A percentile compares a stretch with the other conserved stretches of the same genome.
These are phyloP conservation scores for Carex scoparia DNA, from an alignment of 176 grass and related monocot genomes.

Conservation along the genomic window DNA sequence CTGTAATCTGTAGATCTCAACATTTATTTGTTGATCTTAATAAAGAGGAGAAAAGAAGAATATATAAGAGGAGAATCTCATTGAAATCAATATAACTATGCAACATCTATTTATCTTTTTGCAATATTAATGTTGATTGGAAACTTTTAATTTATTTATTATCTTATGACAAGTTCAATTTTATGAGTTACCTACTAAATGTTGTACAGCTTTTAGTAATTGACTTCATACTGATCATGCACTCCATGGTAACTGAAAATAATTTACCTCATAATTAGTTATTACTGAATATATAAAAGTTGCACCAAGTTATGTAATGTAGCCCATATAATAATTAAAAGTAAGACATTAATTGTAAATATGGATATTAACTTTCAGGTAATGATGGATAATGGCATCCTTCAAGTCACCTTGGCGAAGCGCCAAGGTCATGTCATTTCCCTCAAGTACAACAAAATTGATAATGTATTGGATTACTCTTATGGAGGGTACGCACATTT, in stretches of 20 bases:
- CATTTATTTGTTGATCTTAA: background rate
- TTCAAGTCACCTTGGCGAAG: conserved; percentile 53
- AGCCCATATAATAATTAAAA: background rate
- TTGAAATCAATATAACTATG: background rate
- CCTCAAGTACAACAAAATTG: conserved; percentile 42
- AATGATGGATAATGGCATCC: conserved; percentile 58
- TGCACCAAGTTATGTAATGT: background rate
- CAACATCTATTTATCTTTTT: background rate
- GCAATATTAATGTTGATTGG: background rate
- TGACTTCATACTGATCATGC: background rate
- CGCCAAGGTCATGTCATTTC: conserved; percentile 48
- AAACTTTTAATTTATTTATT: background rate
- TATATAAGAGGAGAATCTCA: background rate
- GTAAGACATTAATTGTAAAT: background rate
- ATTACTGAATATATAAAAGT: background rate
- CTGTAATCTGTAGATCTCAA: background rate
- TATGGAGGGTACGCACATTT: conserved; percentile 21
- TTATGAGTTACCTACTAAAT: background rate
- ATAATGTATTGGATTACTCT: conserved; percentile 38
- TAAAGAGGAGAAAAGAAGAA: background rate
- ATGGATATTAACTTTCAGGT: conserved; percentile 33
- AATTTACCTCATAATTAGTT: background rate
- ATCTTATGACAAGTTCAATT: background rate
- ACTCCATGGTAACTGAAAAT: background rate
- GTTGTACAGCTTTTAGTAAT: background rate